Percentiles rank a stretch among this genome's conserved stretches.
Conservation (phyloP, 768 basidiomycete species). For the Mycena epipterygia region DNA sequence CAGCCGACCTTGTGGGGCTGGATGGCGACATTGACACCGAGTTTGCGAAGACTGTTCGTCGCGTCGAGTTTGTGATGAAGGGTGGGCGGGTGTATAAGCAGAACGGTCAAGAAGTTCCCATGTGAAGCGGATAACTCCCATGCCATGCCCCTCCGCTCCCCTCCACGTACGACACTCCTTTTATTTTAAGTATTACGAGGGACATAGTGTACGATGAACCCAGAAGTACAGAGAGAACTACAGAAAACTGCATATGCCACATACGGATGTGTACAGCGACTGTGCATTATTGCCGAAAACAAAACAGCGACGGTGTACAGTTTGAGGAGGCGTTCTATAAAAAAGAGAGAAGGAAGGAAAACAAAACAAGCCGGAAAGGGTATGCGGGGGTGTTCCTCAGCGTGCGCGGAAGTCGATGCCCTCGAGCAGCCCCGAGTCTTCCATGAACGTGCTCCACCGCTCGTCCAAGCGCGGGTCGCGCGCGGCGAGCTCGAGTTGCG, state of each 20-base stretch:
- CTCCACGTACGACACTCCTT: no score
- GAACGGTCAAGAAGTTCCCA: constrained; percentile 45
- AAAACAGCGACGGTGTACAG: background rate
- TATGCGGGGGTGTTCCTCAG: background rate
- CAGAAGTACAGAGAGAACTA: background rate
- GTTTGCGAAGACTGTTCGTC: constrained; percentile 61
- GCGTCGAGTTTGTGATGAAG: constrained; percentile 72
- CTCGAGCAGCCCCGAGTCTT: constrained; percentile 61
- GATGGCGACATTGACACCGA: constrained; percentile 55
- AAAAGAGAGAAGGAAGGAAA: background rate
- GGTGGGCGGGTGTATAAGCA: constrained; percentile 62
- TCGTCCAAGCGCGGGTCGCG: constrained; percentile 68
- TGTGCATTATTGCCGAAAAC: background rate
- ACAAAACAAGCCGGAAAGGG: background rate
- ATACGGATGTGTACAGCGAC: background rate
- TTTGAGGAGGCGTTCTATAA: background rate
- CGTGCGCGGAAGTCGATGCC: constrained; percentile 41
- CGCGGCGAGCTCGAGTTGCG: constrained; percentile 72
- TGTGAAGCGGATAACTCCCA: background rate
- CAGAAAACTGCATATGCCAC: background rate
- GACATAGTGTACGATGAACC: background rate
- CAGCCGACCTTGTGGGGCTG: constrained; percentile 62
- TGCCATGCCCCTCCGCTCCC: no score
- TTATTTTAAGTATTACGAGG: background rate
- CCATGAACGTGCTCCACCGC: constrained; percentile 74